Percentiles rank a stretch among this genome's conserved stretches.
Evolutionary conservation across 495 filamentous ascomycete species (phyloP).

Genomic region (Chaetomidium leptoderma): DNA sequence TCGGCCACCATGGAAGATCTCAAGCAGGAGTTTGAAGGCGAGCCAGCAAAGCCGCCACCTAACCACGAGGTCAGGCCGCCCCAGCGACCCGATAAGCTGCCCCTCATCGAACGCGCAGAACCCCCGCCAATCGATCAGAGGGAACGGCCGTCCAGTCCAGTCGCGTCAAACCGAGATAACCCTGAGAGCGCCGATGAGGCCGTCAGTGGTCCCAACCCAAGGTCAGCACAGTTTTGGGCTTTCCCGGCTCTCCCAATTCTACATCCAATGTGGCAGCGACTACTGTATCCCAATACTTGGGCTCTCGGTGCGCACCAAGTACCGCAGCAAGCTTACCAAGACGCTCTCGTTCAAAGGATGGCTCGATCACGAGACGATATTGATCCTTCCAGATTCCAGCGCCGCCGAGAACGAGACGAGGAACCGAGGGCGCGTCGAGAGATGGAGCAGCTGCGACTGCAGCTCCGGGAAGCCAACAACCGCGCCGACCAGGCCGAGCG

Average conservation of each 20-base stretch:
- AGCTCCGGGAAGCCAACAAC: conserved; percentile 13
- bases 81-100: conserved; percentile 16
- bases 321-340: conserved; percentile 4
- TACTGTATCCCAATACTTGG: neutral
- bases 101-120: neutral
- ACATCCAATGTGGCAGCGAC: neutral
- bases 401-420: neutral
- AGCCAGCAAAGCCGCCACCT: neutral
- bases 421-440: neutral
- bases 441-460: neutral
- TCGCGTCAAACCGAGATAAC: neutral
- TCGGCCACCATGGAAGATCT: conserved; percentile 18
- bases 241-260: neutral
- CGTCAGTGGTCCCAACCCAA: neutral
- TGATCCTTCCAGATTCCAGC: neutral
- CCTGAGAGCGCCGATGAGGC: conserved; percentile 4
- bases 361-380: conserved; percentile 8
- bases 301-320: neutral
- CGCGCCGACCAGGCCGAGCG: conserved; percentile 22
- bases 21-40: conserved; percentile 9
- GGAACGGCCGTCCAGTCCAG: neutral
- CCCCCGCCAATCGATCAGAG: neutral
- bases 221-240: conserved; percentile 1
- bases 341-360: neutral
- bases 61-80: conserved; percentile 10